A percentile compares a stretch with the other conserved stretches of the same genome.
These are phyloP conservation scores for Collybiopsis luxurians DNA, from an alignment of 768 basidiomycete species.

Conservation along the genomic window DNA sequence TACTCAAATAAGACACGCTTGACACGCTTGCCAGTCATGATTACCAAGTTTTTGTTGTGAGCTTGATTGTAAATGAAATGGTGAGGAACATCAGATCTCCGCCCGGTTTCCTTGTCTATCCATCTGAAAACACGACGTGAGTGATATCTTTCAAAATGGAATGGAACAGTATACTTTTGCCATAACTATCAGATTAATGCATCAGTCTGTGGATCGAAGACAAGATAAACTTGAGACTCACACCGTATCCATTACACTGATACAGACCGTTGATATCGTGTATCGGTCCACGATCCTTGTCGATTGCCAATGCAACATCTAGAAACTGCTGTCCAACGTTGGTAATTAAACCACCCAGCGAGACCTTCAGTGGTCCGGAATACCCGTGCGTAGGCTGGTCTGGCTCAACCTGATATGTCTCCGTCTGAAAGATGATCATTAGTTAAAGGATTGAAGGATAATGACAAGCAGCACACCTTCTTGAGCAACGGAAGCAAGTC, in stretches of 20 bases:
- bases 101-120: constrained; percentile 47
- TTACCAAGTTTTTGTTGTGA: constrained; percentile 31
- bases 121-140: no score
- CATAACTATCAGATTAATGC: constrained; percentile 35
- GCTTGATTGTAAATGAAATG: constrained; percentile 44
- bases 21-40: no score
- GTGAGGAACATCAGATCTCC: constrained; percentile 55
- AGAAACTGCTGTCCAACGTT: constrained; percentile 47
- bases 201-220: no score
- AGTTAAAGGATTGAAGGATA: constrained; percentile 4
- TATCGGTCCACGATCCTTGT: constrained; percentile 40
- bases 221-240: constrained; percentile 15
- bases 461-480: constrained; percentile 37
- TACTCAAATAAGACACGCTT: no score
- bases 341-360: constrained; percentile 34
- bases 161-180: constrained; percentile 42
- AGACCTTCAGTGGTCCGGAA: constrained; percentile 37
- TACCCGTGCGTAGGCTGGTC: constrained; percentile 40
- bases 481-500: constrained; percentile 55
- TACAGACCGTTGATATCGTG: constrained; percentile 49
- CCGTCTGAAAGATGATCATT: constrained; percentile 26
- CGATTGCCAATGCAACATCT: constrained; percentile 41
- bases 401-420: constrained; percentile 31
- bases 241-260: constrained; percentile 45
- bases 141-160: constrained; percentile 5